Conservation (phyloP, 768 basidiomycete species). For the Leccinum subtestaceum region DNA sequence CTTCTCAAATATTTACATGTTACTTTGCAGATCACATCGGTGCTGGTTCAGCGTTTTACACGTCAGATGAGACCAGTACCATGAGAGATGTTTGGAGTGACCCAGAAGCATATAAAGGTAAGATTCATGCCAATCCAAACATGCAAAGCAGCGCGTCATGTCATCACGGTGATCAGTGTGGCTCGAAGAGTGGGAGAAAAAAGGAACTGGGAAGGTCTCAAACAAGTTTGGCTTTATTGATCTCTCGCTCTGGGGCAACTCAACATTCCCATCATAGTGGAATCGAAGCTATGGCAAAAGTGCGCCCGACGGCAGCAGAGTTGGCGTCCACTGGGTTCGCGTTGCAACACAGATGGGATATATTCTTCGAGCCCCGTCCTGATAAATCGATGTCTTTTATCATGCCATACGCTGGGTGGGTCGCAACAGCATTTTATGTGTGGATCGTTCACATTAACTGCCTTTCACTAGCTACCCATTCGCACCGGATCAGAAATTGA, state of each 20-base stretch:
- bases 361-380: slow-evolving; percentile 45
- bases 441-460: not conserved
- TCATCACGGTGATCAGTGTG: slow-evolving; percentile 20
- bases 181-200: slow-evolving; percentile 30
- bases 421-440: not conserved
- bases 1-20: not conserved
- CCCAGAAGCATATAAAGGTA: not conserved
- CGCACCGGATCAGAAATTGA: slow-evolving; percentile 25
- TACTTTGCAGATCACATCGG: not conserved
- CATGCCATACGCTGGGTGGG: slow-evolving; percentile 41
- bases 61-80: not conserved
- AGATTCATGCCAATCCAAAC: not conserved
- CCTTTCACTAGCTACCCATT: slow-evolving; percentile 25
- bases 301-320: not conserved
- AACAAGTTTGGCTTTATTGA: slow-evolving; percentile 43
- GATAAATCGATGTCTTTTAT: slow-evolving; percentile 57
- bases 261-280: not conserved
- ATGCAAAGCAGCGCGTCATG: not conserved
- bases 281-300: slow-evolving; percentile 1
- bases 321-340: not conserved
- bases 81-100: not conserved
- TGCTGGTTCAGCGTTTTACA: not conserved
- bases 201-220: slow-evolving; percentile 48
- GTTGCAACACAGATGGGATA: slow-evolving; percentile 33
- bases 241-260: not conserved